Conservation (phyloP, 2,329 filamentous ascomycete genomes). For the Botrytis fabae region DNA sequence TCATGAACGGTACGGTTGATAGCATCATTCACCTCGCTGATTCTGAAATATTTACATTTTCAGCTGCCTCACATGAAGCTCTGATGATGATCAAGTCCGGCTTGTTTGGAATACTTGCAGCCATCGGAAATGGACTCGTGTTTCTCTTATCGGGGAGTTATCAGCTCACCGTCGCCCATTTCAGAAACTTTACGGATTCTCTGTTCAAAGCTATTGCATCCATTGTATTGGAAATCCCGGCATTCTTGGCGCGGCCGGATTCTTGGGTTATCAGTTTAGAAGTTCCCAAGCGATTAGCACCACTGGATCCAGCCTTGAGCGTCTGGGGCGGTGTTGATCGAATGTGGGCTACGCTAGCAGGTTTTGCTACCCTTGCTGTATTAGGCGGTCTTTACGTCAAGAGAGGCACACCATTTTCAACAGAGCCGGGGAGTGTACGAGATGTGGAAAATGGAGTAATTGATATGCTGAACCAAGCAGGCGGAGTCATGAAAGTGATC, state of each 20-base stretch:
- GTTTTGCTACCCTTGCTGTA: conserved; percentile 76
- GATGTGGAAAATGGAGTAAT: conserved; percentile 76
- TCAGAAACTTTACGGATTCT: not conserved
- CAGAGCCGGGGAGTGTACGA: conserved; percentile 51
- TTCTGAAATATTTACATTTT: conserved; percentile 73
- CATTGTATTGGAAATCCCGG: conserved; percentile 41
- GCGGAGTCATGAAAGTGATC: conserved; percentile 96
- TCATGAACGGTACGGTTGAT: conserved; percentile 53
- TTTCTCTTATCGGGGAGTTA: conserved; percentile 51
- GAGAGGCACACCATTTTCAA: conserved; percentile 67
- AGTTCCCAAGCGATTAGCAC: conserved; percentile 43
- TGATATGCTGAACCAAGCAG: conserved; percentile 86
- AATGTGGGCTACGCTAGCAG: conserved; percentile 72
- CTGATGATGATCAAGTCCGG: conserved; percentile 60
- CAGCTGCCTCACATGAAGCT: conserved; percentile 71
- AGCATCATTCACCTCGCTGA: conserved; percentile 47
- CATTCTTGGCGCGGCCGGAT: conserved; percentile 48
- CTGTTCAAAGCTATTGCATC: not conserved
- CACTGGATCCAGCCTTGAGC: conserved; percentile 57
- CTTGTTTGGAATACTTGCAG: conserved; percentile 46
- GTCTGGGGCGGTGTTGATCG: conserved; percentile 68
- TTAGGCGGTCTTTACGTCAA: conserved; percentile 78
- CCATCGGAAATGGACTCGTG: conserved; percentile 44
- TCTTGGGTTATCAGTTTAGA: conserved; percentile 61
- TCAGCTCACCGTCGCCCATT: conserved; percentile 30